Evolutionary conservation across 805 yeast genomes (phyloP), one percentile per base, ranked within the genome.

Genomic region (Starmera amethionina): DNA sequence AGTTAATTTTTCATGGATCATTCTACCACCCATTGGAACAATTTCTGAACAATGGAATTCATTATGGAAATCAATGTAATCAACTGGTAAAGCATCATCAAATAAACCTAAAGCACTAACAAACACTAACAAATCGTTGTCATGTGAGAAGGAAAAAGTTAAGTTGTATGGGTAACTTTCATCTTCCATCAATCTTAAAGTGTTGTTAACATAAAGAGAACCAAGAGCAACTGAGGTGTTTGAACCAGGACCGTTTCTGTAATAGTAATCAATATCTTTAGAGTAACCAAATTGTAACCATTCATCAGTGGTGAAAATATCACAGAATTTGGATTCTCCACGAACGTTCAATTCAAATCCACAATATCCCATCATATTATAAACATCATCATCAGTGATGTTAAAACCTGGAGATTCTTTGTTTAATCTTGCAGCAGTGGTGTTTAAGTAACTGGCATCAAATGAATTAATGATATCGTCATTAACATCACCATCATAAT

Each of bases 91-190:
- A 40, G 60, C 60, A 30, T 59, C 49, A 16, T 54, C 62, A 30
- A 58, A 56, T 25, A 83, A 55, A 8, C 86, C 88, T 37, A 83
- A 59, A 2, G 90, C 83, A 27, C 84, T 64, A 49, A 79, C 62
- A 49, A 70, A 77, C 34, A 79, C 64, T 46, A 77, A 65, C 34
- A 84, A 59, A 46, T 80, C 82, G 32, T 81, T 72, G 55, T 86
- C 95, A 53, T 86, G 95, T 13, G 85, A 68, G 64, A 84, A 80
- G 47, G 77, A 81, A 48, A 82, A 66, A 67, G 80, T 79, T 36
- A 82, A 64, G 41, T 72, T 70, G 54, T 58, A 73, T 43, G 64
- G 69, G 49, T 75, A 79, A 43, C 69, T 71, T 9, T 55, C 52
- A 40, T 71, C 68, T 43, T 65, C 58, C 46, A 79, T 62, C 42